These are phyloP conservation scores for Fusarium proliferatum DNA, from an alignment of 2,329 filamentous ascomycete species.

Conservation along the genomic window DNA sequence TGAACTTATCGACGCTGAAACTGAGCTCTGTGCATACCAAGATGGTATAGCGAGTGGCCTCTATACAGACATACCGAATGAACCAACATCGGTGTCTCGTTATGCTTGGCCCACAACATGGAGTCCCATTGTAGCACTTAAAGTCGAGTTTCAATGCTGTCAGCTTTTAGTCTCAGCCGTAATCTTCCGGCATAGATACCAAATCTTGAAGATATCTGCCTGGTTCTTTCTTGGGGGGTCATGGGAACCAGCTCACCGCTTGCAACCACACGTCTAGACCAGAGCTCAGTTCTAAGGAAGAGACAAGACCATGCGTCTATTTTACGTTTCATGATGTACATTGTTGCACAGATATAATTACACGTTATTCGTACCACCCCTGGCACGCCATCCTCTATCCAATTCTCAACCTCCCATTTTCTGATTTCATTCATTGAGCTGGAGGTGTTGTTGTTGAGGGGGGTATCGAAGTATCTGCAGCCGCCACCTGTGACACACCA, in stretches of 20 bases:
- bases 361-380: constrained; percentile 37
- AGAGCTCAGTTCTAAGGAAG: neutral
- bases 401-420: constrained; percentile 5
- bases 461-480: constrained; percentile 32
- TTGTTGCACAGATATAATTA: constrained; percentile 50
- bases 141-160: neutral
- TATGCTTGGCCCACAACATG: neutral
- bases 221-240: neutral
- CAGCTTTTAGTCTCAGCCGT: neutral
- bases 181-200: neutral
- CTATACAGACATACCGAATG: neutral
- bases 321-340: constrained; percentile 49
- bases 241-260: neutral
- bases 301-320: constrained; percentile 43
- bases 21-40: neutral
- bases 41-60: neutral
- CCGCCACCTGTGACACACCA: constrained; percentile 50
- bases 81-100: neutral
- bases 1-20: neutral
- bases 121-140: neutral
- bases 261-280: neutral
- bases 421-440: constrained; percentile 29
- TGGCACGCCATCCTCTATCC: constrained; percentile 29
- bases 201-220: neutral
- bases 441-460: constrained; percentile 31